Base-by-base conservation (phyloP, 345 rosid species). In the Fremontodendron californicum region DNA sequence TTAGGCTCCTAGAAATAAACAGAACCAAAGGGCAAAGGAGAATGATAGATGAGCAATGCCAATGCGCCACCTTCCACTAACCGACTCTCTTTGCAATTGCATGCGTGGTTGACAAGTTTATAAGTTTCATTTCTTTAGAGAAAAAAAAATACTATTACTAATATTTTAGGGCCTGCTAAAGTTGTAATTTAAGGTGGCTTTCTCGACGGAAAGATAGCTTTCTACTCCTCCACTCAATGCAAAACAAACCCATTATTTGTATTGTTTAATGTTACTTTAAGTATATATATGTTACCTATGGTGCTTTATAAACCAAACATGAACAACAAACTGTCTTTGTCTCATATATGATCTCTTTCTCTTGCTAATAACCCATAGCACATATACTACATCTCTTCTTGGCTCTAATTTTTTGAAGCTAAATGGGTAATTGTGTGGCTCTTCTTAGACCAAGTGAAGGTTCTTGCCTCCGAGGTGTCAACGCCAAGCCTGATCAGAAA, bases 351-450 rank as follows among this genome's bases (percentile, higher is more conserved):
- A 8, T 68, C 51, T 43, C 5, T 19, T 18, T 65, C 70, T 39
- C 21, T 62, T 61, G 66, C 66, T 29, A 29, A 4, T 21, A 21
- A 57, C 31, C 33, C 62, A 4, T 57, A 57, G 4, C 6, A 0
- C 63, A 21, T 8, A 21, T 0, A 3, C 60, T 4, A 54, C 1
- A 63, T 33, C 37, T 71, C 13, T 35, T 57, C 15, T 43, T 40
- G 65, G 21, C 45, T 57, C 73, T 27, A 15, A 6, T 54, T 42
- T 31, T 42, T 10, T 25, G 74, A 43, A 73, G 37, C 48, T 42
- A 69, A 51, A 84, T 84, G 87, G 78, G 85, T 3, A 75, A 63
- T 66, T 74, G 71, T 33, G 15, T 71, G 16, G 73, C 75, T 57
- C 51, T 52, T 46, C 43, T 31, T 49, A 31, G 29, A 49, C 13